These are phyloP conservation scores for Mariannaea elegans DNA, from an alignment of 2,329 filamentous ascomycete genomes.

Conservation along the genomic window DNA sequence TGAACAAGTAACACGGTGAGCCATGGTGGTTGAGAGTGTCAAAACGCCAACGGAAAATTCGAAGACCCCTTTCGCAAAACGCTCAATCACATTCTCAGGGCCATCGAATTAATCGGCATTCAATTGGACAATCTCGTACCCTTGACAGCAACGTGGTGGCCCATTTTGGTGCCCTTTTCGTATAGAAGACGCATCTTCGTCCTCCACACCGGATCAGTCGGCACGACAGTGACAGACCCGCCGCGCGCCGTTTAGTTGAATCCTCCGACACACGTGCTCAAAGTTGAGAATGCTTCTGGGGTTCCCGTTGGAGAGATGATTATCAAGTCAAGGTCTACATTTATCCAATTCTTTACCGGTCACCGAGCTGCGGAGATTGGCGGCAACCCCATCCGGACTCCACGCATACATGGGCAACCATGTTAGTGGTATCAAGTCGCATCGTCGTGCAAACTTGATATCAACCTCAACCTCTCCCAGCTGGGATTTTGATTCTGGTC, in stretches of 20 bases:
- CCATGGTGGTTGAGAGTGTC: too few relatives aligned
- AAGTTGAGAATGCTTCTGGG: slow-evolving; percentile 23
- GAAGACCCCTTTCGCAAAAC: neutral
- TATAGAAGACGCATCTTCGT: slow-evolving; percentile 1
- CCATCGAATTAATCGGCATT: neutral
- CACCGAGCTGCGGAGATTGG: slow-evolving; percentile 25
- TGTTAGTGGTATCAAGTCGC: slow-evolving; percentile 7
- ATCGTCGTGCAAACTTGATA: neutral
- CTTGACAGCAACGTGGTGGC: neutral
- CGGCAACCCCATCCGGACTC: slow-evolving; percentile 15
- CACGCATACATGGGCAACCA: neutral
- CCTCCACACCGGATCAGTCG: slow-evolving; percentile 30
- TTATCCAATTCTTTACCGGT: too few relatives aligned
- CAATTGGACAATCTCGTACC: neutral
- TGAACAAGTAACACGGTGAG: neutral
- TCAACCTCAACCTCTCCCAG: slow-evolving; percentile 4
- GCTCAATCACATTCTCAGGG: neutral
- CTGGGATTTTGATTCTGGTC: neutral
- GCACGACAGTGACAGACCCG: slow-evolving; percentile 25
- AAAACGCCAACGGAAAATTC: too few relatives aligned
- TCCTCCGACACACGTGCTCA: slow-evolving; percentile 26
- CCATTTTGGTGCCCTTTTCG: slow-evolving; percentile 3
- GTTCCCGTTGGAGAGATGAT: too few relatives aligned
- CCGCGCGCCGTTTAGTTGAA: neutral
- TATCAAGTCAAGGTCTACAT: too few relatives aligned